Conservation (phyloP, 1,284 basidiomycete genomes). For the Papiliotrema flavescens region DNA sequence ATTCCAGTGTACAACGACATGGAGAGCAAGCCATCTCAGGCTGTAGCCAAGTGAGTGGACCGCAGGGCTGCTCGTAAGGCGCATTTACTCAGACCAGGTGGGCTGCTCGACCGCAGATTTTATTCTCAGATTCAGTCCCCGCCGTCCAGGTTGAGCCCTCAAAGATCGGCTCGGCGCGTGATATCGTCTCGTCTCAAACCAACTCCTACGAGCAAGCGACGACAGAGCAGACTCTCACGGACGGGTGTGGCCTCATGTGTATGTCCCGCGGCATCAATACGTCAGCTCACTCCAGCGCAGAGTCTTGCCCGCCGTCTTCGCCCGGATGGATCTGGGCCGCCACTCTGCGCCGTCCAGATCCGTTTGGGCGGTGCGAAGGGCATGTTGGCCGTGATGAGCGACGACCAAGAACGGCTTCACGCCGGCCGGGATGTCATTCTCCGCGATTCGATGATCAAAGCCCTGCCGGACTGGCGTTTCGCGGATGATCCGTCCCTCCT, state of each 20-base stretch:
- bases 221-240: slow-evolving; percentile 29
- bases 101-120: slow-evolving; percentile 33
- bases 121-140: slow-evolving; percentile 37
- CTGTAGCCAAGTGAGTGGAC: slow-evolving; percentile 35
- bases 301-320: slow-evolving; percentile 18
- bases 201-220: neutral
- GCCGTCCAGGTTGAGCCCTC: slow-evolving; percentile 8
- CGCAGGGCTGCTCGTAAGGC: no score
- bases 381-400: slow-evolving; percentile 33
- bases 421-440: slow-evolving; percentile 29
- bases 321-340: slow-evolving; percentile 7
- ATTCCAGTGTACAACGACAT: slow-evolving; percentile 30
- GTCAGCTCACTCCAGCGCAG: slow-evolving; percentile 17
- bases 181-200: slow-evolving; percentile 20
- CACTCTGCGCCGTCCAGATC: slow-evolving; percentile 32
- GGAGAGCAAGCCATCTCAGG: slow-evolving; percentile 28
- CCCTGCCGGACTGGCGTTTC: slow-evolving; percentile 10
- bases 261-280: slow-evolving; percentile 3
- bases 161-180: slow-evolving; percentile 17
- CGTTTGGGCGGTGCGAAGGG: slow-evolving; percentile 39
- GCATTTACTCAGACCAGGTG: slow-evolving; percentile 14
- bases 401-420: slow-evolving; percentile 13
- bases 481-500: slow-evolving; percentile 23
- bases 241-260: slow-evolving; percentile 45
- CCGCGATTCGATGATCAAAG: slow-evolving; percentile 40